Conservation (phyloP, 2,329 filamentous ascomycete species). For the Neospermospora avenae region DNA sequence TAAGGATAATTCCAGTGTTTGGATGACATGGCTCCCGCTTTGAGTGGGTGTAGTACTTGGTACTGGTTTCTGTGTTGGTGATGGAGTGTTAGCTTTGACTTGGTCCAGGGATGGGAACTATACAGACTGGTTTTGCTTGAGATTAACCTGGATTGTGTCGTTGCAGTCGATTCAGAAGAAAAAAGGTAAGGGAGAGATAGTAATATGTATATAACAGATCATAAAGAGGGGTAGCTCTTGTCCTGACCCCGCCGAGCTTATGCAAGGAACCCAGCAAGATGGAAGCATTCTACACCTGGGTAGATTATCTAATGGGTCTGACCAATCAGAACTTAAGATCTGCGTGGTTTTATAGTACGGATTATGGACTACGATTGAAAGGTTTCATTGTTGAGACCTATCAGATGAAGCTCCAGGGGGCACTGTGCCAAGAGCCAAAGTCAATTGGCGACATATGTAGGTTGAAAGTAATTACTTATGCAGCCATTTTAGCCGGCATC, state of each 20-base stretch:
- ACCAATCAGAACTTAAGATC: constrained; percentile 13
- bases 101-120: background rate
- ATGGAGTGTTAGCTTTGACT: constrained; percentile 4
- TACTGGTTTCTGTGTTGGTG: constrained; percentile 8
- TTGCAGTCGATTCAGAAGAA: too few species aligned
- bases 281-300: background rate
- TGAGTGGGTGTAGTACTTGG: constrained; percentile 26
- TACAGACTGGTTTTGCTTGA: constrained; percentile 17
- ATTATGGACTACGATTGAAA: background rate
- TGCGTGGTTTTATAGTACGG: background rate
- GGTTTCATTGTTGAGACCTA: background rate
- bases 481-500: constrained; percentile 11
- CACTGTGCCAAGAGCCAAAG: background rate
- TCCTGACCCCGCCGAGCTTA: constrained; percentile 12
- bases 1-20: constrained; percentile 34
- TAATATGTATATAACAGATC: constrained; percentile 9
- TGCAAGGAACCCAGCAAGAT: constrained; percentile 13
- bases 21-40: constrained; percentile 32
- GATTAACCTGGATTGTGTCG: background rate
- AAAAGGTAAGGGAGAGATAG: background rate
- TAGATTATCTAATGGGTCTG: constrained; percentile 9
- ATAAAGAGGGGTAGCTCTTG: constrained; percentile 25
- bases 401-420: background rate
- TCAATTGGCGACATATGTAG: constrained; percentile 19
- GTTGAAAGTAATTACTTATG: background rate